Evolutionary conservation across 441 rosid genomes (phyloP).

Genomic region (Biscutella laevigata): DNA sequence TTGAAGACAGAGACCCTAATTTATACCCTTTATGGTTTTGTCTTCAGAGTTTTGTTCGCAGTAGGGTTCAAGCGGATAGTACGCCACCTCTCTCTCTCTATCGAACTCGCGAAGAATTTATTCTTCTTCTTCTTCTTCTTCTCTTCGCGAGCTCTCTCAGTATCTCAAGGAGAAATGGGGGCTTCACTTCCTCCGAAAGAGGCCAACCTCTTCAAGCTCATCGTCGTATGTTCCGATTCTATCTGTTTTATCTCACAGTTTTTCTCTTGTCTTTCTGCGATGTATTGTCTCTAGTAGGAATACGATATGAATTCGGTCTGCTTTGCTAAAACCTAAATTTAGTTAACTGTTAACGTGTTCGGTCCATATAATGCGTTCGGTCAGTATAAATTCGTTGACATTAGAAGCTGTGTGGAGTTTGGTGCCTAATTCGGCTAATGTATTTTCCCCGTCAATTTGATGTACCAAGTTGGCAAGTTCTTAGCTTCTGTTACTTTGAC

Average conservation of each 20-base stretch:
- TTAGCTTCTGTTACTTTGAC: constrained; percentile 8
- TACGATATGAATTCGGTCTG: background rate
- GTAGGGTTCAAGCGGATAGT: constrained; percentile 86
- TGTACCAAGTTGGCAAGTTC: background rate
- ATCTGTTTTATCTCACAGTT: constrained; percentile 9
- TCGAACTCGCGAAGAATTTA: constrained; percentile 13
- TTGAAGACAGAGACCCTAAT: constrained; percentile 23
- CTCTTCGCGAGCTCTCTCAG: constrained; percentile 22
- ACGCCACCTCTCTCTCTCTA: constrained; percentile 31
- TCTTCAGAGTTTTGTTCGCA: constrained; percentile 24
- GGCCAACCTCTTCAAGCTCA: constrained; percentile 99
- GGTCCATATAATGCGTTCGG: constrained; percentile 17
- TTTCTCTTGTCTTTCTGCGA: background rate
- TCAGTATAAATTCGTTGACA: constrained; percentile 6
- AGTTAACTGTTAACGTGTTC: constrained; percentile 13
- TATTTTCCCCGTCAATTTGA: background rate
- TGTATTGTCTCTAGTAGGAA: background rate
- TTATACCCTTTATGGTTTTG: constrained; percentile 14
- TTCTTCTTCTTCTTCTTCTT: constrained; percentile 10
- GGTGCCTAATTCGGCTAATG: background rate
- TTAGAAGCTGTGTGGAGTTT: background rate
- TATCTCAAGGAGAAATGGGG: constrained; percentile 53
- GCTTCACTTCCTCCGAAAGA: constrained; percentile 98
- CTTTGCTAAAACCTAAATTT: constrained; percentile 35
- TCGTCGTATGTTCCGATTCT: constrained; percentile 70